Conservation (phyloP, 2,329 filamentous ascomycete species). For the Parastagonospora nodorum region DNA sequence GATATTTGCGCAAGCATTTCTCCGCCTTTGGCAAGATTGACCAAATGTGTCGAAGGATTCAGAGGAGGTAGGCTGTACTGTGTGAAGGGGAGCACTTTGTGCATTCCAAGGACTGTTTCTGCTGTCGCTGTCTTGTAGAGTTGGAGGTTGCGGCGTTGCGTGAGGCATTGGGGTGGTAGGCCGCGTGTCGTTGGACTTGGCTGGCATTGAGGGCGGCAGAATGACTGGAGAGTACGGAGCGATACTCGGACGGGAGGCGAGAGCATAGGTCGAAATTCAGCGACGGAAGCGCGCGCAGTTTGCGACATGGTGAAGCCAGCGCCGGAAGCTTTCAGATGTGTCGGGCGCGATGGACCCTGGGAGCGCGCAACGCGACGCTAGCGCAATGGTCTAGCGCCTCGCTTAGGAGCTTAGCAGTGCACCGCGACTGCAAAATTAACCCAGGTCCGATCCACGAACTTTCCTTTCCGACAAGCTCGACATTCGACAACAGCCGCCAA, state of each 20-base stretch:
- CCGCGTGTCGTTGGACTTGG: background rate
- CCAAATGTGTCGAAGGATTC: slow-evolving; percentile 15
- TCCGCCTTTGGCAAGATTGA: slow-evolving; percentile 18
- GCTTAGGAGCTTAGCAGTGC: background rate
- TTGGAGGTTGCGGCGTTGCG: slow-evolving; percentile 26
- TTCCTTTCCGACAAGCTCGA: slow-evolving; percentile 20
- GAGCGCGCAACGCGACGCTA: too few relatives aligned
- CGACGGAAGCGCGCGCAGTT: slow-evolving; percentile 10
- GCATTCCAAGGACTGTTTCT: slow-evolving; percentile 28
- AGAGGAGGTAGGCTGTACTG: slow-evolving; percentile 14
- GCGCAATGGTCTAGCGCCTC: background rate
- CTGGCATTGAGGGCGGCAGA: slow-evolving; percentile 19
- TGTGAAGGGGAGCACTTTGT: slow-evolving; percentile 29
- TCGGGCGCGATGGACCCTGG: too few relatives aligned
- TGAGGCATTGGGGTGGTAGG: slow-evolving; percentile 18
- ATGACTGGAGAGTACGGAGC: slow-evolving; percentile 13
- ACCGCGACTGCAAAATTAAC: background rate
- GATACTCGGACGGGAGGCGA: slow-evolving; percentile 20
- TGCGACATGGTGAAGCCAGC: slow-evolving; percentile 14
- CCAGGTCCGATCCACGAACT: too few relatives aligned
- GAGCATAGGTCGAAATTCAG: slow-evolving; percentile 27
- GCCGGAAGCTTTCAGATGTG: too few relatives aligned
- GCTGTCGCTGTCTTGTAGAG: slow-evolving; percentile 36
- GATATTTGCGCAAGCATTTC: slow-evolving; percentile 18
- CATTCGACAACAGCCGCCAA: slow-evolving; percentile 51